phyloP scores from a whole-genome alignment of 148 eudicot genomes.

The Dysphania ambrosioides region DNA sequence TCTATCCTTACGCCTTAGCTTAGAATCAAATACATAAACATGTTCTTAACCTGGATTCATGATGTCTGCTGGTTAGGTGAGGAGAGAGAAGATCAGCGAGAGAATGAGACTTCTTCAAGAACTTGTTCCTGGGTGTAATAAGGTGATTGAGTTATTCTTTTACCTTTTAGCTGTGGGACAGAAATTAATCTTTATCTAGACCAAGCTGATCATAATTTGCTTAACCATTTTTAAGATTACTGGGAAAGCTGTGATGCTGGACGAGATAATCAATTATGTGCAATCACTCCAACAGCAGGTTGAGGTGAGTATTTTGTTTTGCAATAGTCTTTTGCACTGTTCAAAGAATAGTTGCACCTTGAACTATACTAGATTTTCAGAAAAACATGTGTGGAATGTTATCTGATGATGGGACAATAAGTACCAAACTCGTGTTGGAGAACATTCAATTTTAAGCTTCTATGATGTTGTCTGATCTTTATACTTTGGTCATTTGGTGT shows the following conservation, averaged over 20 bases:
- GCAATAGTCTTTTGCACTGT: neutral
- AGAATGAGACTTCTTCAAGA: constrained; percentile 97
- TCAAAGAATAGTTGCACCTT: neutral
- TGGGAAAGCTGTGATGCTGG: constrained; percentile 96
- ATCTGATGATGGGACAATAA: neutral
- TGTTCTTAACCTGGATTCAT: constrained; percentile 20
- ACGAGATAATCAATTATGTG: constrained; percentile 93
- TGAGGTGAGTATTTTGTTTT: constrained; percentile 54
- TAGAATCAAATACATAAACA: neutral
- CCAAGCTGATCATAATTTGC: neutral
- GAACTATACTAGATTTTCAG: neutral
- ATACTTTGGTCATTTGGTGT: neutral
- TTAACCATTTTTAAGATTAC: constrained; percentile 55
- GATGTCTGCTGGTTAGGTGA: constrained; percentile 45
- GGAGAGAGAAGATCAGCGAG: constrained; percentile 94
- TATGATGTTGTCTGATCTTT: neutral
- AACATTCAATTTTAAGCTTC: neutral
- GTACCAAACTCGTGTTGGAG: neutral
- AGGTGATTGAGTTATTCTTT: constrained; percentile 42
- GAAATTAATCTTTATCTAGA: neutral
- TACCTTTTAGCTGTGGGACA: neutral
- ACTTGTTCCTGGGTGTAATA: constrained; percentile 94
- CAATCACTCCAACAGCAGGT: constrained; percentile 96
- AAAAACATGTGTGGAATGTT: neutral
- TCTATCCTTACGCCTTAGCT: constrained; percentile 8